Conservation (phyloP, 805 yeast genomes). For the Sugiyamaella marilandica region DNA sequence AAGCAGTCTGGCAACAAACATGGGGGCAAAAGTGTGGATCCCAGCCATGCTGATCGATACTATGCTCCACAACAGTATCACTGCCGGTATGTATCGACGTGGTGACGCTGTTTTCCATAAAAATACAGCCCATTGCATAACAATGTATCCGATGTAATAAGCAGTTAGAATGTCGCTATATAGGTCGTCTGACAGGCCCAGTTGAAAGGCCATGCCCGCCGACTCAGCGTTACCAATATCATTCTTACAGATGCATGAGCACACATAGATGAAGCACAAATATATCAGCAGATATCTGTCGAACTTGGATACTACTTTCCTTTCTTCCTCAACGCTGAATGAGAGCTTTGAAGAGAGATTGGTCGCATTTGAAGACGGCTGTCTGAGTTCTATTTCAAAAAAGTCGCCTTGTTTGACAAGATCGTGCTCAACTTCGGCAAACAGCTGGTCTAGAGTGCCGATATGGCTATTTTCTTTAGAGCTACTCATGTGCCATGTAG, state of each 20-base stretch:
- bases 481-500: not conserved
- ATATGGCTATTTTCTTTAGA: not conserved
- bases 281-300: slow-evolving; percentile 44
- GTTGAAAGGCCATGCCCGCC: slow-evolving; percentile 45
- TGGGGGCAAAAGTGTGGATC: slow-evolving; percentile 38
- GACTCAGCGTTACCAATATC: slow-evolving; percentile 51
- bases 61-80: slow-evolving; percentile 15
- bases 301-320: slow-evolving; percentile 31
- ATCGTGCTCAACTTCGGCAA: slow-evolving; percentile 5
- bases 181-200: slow-evolving; percentile 38
- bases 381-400: not conserved
- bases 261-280: slow-evolving; percentile 43
- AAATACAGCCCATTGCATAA: slow-evolving; percentile 38
- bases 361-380: not conserved
- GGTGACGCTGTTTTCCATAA: slow-evolving; percentile 16
- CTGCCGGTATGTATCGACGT: slow-evolving; percentile 12
- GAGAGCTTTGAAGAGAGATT: not conserved
- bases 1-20: slow-evolving; percentile 39
- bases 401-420: not conserved
- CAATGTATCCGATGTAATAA: slow-evolving; percentile 45
- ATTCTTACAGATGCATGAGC: slow-evolving; percentile 46
- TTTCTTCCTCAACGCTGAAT: slow-evolving; percentile 17
- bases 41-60: slow-evolving; percentile 41
- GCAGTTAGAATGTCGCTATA: slow-evolving; percentile 43
- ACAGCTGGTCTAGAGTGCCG: not conserved